These are phyloP conservation scores for Kodamaea leandrae DNA, from an alignment of 805 yeast species.

Conservation along the genomic window DNA sequence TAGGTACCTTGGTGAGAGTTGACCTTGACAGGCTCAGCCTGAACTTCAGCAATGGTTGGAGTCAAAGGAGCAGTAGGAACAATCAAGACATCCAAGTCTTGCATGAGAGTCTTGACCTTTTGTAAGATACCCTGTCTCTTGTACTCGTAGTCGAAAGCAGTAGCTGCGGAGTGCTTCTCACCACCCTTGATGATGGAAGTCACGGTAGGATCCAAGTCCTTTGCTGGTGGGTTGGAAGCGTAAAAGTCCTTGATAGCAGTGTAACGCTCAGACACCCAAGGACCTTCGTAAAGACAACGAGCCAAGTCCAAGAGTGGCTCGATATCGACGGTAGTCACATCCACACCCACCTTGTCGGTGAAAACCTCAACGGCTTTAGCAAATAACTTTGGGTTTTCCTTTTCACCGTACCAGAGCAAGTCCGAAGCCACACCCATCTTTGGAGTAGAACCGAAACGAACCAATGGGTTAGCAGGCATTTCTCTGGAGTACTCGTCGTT, in stretches of 20 bases:
- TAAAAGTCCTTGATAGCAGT: conserved; percentile 76
- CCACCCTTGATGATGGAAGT: conserved; percentile 74
- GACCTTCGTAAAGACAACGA: conserved; percentile 87
- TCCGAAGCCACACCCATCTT: conserved; percentile 73
- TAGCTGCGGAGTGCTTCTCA: conserved; percentile 73
- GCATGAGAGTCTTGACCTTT: conserved; percentile 52
- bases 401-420: conserved; percentile 79
- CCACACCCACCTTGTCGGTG: conserved; percentile 45
- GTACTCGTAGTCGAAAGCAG: conserved; percentile 82
- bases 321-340: conserved; percentile 69
- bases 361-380: conserved; percentile 52
- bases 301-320: conserved; percentile 78
- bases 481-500: conserved; percentile 79
- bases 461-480: conserved; percentile 64
- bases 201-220: conserved; percentile 83
- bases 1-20: conserved; percentile 97
- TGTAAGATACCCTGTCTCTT: conserved; percentile 78
- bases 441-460: conserved; percentile 56
- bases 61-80: conserved; percentile 95
- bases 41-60: conserved; percentile 75
- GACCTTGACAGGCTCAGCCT: conserved; percentile 71
- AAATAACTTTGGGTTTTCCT: conserved; percentile 70
- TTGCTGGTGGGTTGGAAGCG: conserved; percentile 64
- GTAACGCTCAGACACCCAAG: conserved; percentile 98
- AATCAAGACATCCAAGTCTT: conserved; percentile 67